A percentile compares a stretch with the other conserved stretches of the same genome.
Evolutionary conservation across 2,329 filamentous ascomycete species (phyloP).

Genomic region (Colletotrichum incanum): DNA sequence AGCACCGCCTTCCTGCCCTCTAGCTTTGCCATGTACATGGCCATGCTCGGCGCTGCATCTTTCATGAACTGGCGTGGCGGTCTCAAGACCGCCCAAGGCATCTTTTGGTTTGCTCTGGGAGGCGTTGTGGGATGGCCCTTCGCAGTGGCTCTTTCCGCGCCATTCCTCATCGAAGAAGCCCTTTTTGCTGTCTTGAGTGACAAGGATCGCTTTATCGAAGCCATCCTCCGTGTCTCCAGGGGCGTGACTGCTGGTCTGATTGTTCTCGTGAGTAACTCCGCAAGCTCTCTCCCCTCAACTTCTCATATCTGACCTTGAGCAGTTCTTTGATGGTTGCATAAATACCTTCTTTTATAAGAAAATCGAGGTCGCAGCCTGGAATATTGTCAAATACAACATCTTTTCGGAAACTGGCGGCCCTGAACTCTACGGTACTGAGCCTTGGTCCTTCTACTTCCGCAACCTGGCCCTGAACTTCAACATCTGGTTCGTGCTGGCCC

Average conservation of each 20-base stretch:
- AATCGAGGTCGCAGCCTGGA: constrained; percentile 84
- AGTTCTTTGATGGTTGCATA: constrained; percentile 79
- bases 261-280: constrained; percentile 74
- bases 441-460: constrained; percentile 96
- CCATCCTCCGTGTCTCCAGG: constrained; percentile 74
- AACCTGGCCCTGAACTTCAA: constrained; percentile 97
- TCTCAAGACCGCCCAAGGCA: constrained; percentile 84
- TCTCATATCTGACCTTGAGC: constrained; percentile 42
- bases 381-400: constrained; percentile 96
- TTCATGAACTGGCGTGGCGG: constrained; percentile 93
- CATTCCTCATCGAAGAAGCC: constrained; percentile 85
- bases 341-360: constrained; percentile 92
- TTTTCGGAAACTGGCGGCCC: constrained; percentile 88
- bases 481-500: constrained; percentile 88
- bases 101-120: constrained; percentile 92
- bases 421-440: constrained; percentile 94
- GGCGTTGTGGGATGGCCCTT: constrained; percentile 96
- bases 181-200: constrained; percentile 70
- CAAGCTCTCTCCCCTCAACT: background rate
- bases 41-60: constrained; percentile 86
- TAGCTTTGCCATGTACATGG: constrained; percentile 96
- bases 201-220: constrained; percentile 72
- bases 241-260: constrained; percentile 77
- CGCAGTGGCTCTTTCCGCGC: constrained; percentile 83
- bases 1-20: constrained; percentile 90